Evolutionary conservation across 202 grass and related monocot genomes (phyloP).

Genomic region (Elaeis oleifera): DNA sequence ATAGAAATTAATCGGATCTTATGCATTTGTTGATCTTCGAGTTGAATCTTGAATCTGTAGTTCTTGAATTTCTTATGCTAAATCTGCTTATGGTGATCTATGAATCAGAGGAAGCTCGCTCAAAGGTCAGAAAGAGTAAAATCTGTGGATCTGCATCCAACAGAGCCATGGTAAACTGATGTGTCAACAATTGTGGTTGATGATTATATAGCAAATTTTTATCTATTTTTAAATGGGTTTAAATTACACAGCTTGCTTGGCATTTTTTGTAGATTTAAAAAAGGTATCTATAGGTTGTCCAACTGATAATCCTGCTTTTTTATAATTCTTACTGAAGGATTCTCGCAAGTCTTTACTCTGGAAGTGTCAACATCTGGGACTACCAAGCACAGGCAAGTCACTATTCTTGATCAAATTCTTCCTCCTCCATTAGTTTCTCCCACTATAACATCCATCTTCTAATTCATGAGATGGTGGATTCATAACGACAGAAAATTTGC

Average conservation of each 20-base stretch:
- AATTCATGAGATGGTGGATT: neutral
- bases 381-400: conserved; percentile 77
- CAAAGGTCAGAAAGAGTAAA: conserved; percentile 95
- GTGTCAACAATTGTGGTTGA: neutral
- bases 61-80: conserved; percentile 1
- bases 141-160: conserved; percentile 95
- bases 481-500: too few relatives aligned
- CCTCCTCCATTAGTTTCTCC: neutral
- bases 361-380: conserved; percentile 95
- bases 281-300: too few relatives aligned
- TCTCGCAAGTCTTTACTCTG: conserved; percentile 83
- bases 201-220: too few relatives aligned
- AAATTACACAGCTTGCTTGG: too few relatives aligned
- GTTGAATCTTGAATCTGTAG: too few relatives aligned
- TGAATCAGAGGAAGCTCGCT: conserved; percentile 82
- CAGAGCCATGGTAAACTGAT: conserved; percentile 80
- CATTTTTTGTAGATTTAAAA: too few relatives aligned
- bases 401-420: neutral
- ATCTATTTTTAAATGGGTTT: too few relatives aligned
- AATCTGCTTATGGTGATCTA: conserved; percentile 26
- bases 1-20: conserved; percentile 31
- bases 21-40: too few relatives aligned
- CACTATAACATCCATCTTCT: conserved; percentile 1
- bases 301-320: too few relatives aligned
- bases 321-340: conserved; percentile 42